Base-by-base conservation (phyloP, 2,329 filamentous ascomycete species). In the Pestalotiopsis sp. region DNA sequence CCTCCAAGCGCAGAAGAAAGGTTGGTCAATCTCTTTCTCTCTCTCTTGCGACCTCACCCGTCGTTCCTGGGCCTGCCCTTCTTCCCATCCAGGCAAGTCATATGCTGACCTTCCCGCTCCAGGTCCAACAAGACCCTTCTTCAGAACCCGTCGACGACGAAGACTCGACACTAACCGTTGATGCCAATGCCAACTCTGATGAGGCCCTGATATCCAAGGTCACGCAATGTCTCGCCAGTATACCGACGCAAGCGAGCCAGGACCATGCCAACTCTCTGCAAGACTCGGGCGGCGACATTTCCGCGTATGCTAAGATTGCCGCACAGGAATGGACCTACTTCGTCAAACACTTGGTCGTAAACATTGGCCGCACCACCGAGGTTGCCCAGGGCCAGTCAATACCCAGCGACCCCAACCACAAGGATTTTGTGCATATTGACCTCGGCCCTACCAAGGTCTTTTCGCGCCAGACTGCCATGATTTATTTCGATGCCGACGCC, bases 241-340 rank as follows among this genome's bases (percentile, higher is more conserved):
- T 83, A 59, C 77, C 81, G 2, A 87, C 90, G 1, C 86, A 91
- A 72, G 90, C 88, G 56, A 87, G 85, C 77, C 85, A 84, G 71
- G 88, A 91, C 67, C 87, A 91, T 73, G 83, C 89, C 67, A 92
- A 92, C 77, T 81, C 85, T 59, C 87, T 90, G 67, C 89, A 92
- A 77, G 87, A 90, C 17, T 83, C 85, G 67, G 87, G 89, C 70
- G 86, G 90, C 56, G 89, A 88, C 23, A 89, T 92, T 70, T 86
- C 90, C 75, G 93, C 93, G 45, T 96, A 93, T 78, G 93, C 93
- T 68, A 95, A 95, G 82, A 91, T 96, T 70, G 90, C 92, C 23
- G 93, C 92, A 17, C 89, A 90, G 72, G 91, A 93, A 77, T 96
- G 93, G 93, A 94, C 93, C 11, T 96, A 92, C 80, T 95, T 94